phyloP scores from a whole-genome alignment of 2,329 filamentous ascomycete species.

The Phialophora macrospora region DNA sequence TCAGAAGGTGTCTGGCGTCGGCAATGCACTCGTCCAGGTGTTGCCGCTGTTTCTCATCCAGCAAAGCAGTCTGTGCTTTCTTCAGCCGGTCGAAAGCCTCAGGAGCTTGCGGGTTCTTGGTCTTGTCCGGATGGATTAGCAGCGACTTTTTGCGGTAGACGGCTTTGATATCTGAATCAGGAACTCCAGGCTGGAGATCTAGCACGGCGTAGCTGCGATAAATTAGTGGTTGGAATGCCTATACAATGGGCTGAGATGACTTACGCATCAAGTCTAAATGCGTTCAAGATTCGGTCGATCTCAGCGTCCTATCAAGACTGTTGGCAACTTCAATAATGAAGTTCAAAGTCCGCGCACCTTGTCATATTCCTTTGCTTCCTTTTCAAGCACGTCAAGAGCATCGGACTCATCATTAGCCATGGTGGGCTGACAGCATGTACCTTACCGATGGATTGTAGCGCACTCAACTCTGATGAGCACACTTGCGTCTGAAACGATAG shows the following conservation, averaged over 20 bases:
- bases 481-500: not conserved
- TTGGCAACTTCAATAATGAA: conserved; percentile 29
- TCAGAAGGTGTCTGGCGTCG: conserved; percentile 91
- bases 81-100: conserved; percentile 97
- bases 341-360: conserved; percentile 63
- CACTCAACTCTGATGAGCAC: conserved; percentile 4
- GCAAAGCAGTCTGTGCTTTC: conserved; percentile 86
- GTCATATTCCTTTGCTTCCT: conserved; percentile 86
- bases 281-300: conserved; percentile 90
- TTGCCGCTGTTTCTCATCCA: conserved; percentile 90
- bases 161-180: conserved; percentile 94
- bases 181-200: conserved; percentile 91
- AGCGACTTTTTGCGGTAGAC: conserved; percentile 97
- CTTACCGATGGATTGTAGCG: conserved; percentile 36
- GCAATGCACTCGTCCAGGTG: conserved; percentile 92
- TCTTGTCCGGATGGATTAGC: conserved; percentile 98
- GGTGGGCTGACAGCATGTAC: conserved; percentile 35
- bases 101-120: conserved; percentile 83
- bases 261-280: conserved; percentile 79
- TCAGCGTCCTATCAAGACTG: conserved; percentile 73
- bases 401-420: conserved; percentile 71
- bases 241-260: conserved; percentile 38
- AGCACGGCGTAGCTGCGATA: conserved; percentile 79
- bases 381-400: conserved; percentile 78
- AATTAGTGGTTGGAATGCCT: conserved; percentile 24